Base-by-base conservation (phyloP, 129 eudicot species). In the Flaveria brownii region DNA sequence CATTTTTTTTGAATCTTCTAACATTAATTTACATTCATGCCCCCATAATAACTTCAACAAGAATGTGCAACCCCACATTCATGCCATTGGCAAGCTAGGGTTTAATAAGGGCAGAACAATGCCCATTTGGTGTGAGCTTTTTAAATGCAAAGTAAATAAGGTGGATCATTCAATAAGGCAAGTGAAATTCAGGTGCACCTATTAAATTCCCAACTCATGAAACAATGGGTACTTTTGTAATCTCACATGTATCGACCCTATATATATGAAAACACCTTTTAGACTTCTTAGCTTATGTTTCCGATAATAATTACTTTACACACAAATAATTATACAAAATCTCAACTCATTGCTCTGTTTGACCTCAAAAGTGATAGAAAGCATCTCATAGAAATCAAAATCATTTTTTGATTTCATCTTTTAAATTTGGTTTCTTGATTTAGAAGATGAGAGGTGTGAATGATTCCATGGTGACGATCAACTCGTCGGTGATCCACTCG, bases 331-430 rank as follows among this genome's bases (percentile, higher is more conserved):
- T 62, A 71, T 25, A 73, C 75, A 80, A 81, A 78, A 85, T 72
- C 84, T 80, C 70, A 77, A 89, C 88, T 86, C 96, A 77, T 83
- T 83, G 90, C 90, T 84, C 87, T 93, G 92, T 86, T 88, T 92
- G 98, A 92, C 96, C 88, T 84, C 82, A 46, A 87, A 79, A 82
- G 73, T 81, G 70, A 59, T 77, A 30, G 74, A 43, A 54, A 57
- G 59, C 71, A 64, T 59, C 9, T 67, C 15, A 46, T 18, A 81
- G 57, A 68, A 15, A 67, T 49, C 16, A 13, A 45, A 45, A 49
- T 13, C 54, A 49, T 12, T 0, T 28, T 46, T 22, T 60, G 39
- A 17, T 56, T 18, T 56, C 54, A 59, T 63, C 20, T 56, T 62
- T 59, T 63, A 41, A 77, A 9, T 62, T 80, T 69, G 78, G 79